phyloP scores from a whole-genome alignment of 495 filamentous ascomycete genomes.

The Astrothelium macrocarpum region DNA sequence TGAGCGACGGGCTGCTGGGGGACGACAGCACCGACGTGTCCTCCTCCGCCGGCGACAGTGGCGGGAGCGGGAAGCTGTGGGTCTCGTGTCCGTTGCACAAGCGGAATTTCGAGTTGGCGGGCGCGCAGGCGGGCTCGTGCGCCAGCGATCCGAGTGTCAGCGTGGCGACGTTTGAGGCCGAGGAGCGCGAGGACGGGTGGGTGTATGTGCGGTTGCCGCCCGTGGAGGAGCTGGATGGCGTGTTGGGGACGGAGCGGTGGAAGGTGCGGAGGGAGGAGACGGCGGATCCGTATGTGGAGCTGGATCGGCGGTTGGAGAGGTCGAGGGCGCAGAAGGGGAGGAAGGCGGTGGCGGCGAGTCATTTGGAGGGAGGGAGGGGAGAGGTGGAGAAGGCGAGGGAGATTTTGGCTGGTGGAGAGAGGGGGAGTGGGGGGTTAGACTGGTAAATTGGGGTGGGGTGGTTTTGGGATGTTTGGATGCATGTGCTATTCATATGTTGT shows the following conservation, averaged over 20 bases:
- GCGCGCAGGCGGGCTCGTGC: constrained; percentile 59
- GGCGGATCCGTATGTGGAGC: constrained; percentile 51
- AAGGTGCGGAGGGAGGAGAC: constrained; percentile 69
- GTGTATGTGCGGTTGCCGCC: constrained; percentile 82
- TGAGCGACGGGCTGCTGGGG: constrained; percentile 83
- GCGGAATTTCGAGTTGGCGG: constrained; percentile 74
- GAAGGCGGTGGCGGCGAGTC: constrained; percentile 43
- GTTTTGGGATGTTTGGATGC: background rate
- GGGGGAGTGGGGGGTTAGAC: constrained; percentile 50
- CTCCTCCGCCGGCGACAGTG: constrained; percentile 7
- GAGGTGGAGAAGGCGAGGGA: constrained; percentile 37
- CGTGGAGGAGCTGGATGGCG: constrained; percentile 71
- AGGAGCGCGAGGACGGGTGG: constrained; percentile 69
- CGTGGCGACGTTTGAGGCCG: constrained; percentile 77
- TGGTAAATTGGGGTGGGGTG: constrained; percentile 41
- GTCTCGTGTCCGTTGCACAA: constrained; percentile 91
- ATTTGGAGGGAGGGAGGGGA: constrained; percentile 35
- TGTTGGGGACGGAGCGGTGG: constrained; percentile 76
- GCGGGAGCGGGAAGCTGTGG: constrained; percentile 52
- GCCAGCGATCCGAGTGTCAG: constrained; percentile 66
- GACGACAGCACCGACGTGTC: too few relatives aligned
- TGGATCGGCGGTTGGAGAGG: constrained; percentile 53
- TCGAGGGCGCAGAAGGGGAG: constrained; percentile 46
- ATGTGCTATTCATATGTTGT: too few relatives aligned
- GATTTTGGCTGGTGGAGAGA: constrained; percentile 37